Conservation (phyloP, 108 stramenopile species). For the Cyclotella cryptica region DNA sequence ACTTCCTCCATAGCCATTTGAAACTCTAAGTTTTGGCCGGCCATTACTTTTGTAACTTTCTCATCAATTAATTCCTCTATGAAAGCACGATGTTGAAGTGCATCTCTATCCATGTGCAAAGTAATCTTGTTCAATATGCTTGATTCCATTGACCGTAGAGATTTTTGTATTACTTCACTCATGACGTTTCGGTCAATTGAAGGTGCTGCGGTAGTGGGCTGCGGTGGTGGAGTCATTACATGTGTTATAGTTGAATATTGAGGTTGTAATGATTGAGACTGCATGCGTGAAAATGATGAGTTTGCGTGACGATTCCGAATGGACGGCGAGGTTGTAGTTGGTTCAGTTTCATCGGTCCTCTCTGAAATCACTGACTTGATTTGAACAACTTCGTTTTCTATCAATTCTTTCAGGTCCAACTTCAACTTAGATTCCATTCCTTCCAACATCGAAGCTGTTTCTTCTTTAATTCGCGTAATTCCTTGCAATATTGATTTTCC, state of each 20-base stretch:
- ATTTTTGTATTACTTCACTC: conserved; percentile 21
- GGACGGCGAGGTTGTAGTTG: background rate
- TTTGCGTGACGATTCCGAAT: background rate
- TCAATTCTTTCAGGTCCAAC: conserved; percentile 18
- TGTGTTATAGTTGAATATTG: background rate
- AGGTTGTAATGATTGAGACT: background rate
- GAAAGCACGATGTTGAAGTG: conserved; percentile 17
- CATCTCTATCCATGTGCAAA: conserved; percentile 16
- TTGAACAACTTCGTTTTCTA: conserved; percentile 32
- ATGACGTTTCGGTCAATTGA: conserved; percentile 5
- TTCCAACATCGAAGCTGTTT: conserved; percentile 22
- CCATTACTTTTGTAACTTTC: conserved; percentile 33
- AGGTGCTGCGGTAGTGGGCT: background rate
- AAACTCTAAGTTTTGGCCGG: conserved; percentile 30
- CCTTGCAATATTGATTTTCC: conserved; percentile 11
- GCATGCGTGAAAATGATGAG: too few relatives aligned
- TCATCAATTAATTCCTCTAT: conserved; percentile 43
- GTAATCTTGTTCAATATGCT: conserved; percentile 35
- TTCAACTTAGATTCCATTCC: conserved; percentile 21
- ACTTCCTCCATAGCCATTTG: conserved; percentile 34
- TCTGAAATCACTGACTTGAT: conserved; percentile 25
- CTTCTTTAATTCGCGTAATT: conserved; percentile 30
- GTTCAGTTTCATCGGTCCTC: background rate
- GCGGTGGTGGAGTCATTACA: conserved; percentile 11
- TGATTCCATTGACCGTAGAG: conserved; percentile 25